These are phyloP conservation scores for Plasmodium sp. DNA, from an alignment of 169 alveolate species.

Conservation along the genomic window DNA sequence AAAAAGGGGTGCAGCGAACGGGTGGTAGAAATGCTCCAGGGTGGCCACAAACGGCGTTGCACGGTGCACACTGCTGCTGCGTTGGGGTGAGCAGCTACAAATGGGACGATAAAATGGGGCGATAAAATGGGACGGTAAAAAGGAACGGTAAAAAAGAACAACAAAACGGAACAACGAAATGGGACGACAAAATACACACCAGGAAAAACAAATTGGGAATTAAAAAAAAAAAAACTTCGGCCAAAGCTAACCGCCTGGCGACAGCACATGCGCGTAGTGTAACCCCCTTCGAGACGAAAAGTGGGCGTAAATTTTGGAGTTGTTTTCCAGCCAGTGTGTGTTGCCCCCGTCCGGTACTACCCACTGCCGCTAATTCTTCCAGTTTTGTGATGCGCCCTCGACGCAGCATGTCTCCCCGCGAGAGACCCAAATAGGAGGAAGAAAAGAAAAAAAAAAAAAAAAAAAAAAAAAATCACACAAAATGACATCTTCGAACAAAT, in stretches of 20 bases:
- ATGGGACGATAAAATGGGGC: neutral
- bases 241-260: neutral
- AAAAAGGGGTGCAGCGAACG: neutral
- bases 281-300: neutral
- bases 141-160: neutral
- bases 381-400: neutral
- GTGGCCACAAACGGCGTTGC: neutral
- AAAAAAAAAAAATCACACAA: neutral
- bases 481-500: conserved; percentile 47
- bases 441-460: neutral
- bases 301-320: neutral
- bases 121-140: no score
- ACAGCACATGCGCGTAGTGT: neutral
- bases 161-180: neutral
- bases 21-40: neutral
- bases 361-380: no score
- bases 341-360: no score
- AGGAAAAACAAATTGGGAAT: neutral
- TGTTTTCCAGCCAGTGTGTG: no score
- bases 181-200: neutral
- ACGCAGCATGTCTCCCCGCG: neutral
- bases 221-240: neutral
- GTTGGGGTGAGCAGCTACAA: neutral
- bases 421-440: neutral
- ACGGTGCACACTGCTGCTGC: neutral